Conservation (phyloP, 306 rosid genomes). For the Cyclanthera cordifolia region DNA sequence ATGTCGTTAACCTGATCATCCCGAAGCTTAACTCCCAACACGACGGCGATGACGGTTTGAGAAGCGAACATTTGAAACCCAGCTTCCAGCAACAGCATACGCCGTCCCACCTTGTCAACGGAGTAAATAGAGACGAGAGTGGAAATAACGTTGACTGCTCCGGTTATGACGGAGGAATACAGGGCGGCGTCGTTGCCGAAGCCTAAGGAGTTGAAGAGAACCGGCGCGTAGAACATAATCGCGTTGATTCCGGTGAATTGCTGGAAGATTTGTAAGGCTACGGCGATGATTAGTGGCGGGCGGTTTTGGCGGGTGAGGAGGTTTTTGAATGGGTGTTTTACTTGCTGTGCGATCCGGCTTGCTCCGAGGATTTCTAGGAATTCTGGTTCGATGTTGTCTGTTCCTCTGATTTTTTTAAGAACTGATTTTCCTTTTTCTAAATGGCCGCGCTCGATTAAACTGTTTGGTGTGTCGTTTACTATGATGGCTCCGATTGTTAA, state of each 20-base stretch:
- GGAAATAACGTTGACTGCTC: constrained; percentile 42
- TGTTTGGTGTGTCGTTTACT: constrained; percentile 43
- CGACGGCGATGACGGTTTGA: constrained; percentile 29
- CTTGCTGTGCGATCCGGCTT: constrained; percentile 28
- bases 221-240: constrained; percentile 65
- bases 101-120: constrained; percentile 43
- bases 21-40: too few species aligned
- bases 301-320: constrained; percentile 34
- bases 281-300: constrained; percentile 39
- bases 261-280: constrained; percentile 50
- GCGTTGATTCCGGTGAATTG: constrained; percentile 62
- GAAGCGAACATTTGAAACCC: constrained; percentile 58
- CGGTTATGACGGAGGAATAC: constrained; percentile 53
- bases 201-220: constrained; percentile 41
- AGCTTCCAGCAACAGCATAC: constrained; percentile 39
- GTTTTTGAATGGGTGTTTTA: constrained; percentile 30
- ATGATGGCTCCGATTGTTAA: constrained; percentile 28
- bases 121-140: constrained; percentile 40
- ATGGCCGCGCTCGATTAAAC: constrained; percentile 40
- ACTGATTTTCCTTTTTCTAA: constrained; percentile 35
- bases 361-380: constrained; percentile 39
- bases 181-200: constrained; percentile 36
- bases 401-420: constrained; percentile 43
- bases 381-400: constrained; percentile 38
- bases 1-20: too few species aligned